phyloP scores from a whole-genome alignment of 2,329 filamentous ascomycete species.

The Fusarium napiforme region DNA sequence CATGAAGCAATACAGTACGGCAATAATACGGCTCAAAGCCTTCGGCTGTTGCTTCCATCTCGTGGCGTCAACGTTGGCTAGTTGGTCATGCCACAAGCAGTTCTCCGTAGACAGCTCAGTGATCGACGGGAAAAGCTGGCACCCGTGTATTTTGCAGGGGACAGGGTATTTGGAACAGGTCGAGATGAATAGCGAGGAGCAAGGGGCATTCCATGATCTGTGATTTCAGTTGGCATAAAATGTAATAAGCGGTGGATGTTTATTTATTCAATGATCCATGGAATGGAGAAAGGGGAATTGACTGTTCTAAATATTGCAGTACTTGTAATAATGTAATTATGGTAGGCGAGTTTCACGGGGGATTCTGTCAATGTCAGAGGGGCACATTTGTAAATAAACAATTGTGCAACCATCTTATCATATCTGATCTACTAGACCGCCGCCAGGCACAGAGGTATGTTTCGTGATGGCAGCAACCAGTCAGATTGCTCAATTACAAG shows the following conservation, averaged over 20 bases:
- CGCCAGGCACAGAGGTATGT: conserved; percentile 17
- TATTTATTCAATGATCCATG: conserved; percentile 5
- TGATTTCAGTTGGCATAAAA: conserved; percentile 35
- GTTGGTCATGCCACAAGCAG: conserved; percentile 18
- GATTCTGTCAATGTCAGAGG: background rate
- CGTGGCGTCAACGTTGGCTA: background rate
- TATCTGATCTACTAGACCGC: conserved; percentile 19
- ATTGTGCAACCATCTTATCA: conserved; percentile 11
- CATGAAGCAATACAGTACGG: background rate
- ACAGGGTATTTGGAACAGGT: conserved; percentile 12
- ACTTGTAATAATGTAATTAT: background rate
- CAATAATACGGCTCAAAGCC: background rate
- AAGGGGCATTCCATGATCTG: conserved; percentile 18
- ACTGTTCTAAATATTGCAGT: background rate
- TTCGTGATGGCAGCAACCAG: conserved; percentile 14
- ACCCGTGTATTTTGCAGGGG: conserved; percentile 11
- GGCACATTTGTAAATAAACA: conserved; percentile 3
- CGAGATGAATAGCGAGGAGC: conserved; percentile 22
- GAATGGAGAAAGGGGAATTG: conserved; percentile 17
- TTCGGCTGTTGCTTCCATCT: background rate
- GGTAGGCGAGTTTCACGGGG: background rate
- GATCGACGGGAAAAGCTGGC: conserved; percentile 10
- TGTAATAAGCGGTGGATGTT: conserved; percentile 35
- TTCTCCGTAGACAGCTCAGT: background rate
- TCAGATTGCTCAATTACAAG: conserved; percentile 27